Base-by-base conservation (phyloP, 2,329 filamentous ascomycete genomes). In the Phialocephala sp. region DNA sequence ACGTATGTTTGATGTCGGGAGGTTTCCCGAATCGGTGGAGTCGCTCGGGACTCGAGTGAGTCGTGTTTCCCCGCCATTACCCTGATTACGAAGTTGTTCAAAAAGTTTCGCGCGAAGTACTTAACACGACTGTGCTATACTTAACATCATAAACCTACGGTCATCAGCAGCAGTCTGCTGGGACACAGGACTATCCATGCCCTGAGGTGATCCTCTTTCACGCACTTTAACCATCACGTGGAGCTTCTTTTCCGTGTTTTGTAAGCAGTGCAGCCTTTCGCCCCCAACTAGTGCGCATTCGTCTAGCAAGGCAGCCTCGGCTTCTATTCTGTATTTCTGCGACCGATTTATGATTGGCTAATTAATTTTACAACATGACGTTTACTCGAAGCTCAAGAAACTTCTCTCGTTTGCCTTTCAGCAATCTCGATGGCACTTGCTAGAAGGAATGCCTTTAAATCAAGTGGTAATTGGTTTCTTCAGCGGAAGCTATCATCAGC, bases 401-500 rank as follows among this genome's bases (percentile, higher is more conserved):
- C 14, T 54, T 54, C 22, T 32, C 27, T 54, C 24, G 32, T 54
- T 18, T 32, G 50, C 50, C 24, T 35, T 54, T 54, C 50, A 27
- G 14, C 50, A 54, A 32, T 18, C 27, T 22, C 50, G 50, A 47
- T 18, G 11, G 43, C n/a, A 8, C 8, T 20, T 2, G 43, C 15
- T 22, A 22, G 15, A 18, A 35, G 35, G 20, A 14, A 20, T 27
- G 45, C 24, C 45, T n/a, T 5, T 52, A 8, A 50, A 20, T 35
- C 24, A n/a, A 35, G 24, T 54, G 50, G 50, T 18, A 27, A 54
- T 54, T 54, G 12, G 50, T 54, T 18, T 18, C 15, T 15, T 32
- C 12, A 5, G 27, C 24, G 15, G 27, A 35, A 54, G 14, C 24
- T 35, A 18, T 50, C n/a, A 24, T 6, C n/a, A 8, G 22, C 45